Base-by-base conservation (phyloP, 1,284 basidiomycete genomes). In the Golubevia pallescens region DNA sequence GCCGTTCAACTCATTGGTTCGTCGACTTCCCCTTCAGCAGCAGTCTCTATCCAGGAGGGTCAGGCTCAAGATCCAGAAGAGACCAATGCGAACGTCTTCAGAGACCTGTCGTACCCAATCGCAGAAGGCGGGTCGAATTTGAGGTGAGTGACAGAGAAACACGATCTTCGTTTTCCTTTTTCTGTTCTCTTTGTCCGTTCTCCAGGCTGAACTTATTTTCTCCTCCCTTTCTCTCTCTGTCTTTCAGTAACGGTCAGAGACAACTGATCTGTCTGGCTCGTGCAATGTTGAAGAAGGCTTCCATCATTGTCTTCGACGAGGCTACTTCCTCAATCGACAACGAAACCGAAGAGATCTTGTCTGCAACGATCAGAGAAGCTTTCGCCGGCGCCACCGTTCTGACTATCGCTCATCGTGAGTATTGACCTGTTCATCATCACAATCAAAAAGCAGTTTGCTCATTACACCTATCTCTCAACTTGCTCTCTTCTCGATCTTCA, bases 181-280 rank as follows among this genome's bases (percentile, higher is more conserved):
- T n/a, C n/a, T n/a, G n/a, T n/a, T n/a, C n/a, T n/a, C n/a, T n/a
- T n/a, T n/a, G n/a, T n/a, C n/a, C n/a, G n/a, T n/a, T n/a, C n/a
- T n/a, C n/a, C n/a, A n/a, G n/a, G n/a, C 73, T 80, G 10, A 80
- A 80, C 42, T 78, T 80, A 56, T 78, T 79, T 7, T 78, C 77
- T 19, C 74, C 81, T 28, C 79, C 81, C 23, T 81, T 77, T 16
- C 72, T 83, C 1, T 77, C 81, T 14, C 58, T 79, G n/a, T 79
- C 81, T 7, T 81, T 16, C 77, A 78, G 58, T 70, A 80, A 66
- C 70, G 20, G 20, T 38, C 34, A 38, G 10, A 4, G 78, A 8
- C 79, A 80, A 61, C 67, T 81, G 21, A 63, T 83, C n/a, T 80
- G 73, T 48, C 67, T 83, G 61, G 81, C 81, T 1, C 70, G 79